phyloP scores from a whole-genome alignment of 73 alveolate genomes.

The Paramecium pentaurelia region DNA sequence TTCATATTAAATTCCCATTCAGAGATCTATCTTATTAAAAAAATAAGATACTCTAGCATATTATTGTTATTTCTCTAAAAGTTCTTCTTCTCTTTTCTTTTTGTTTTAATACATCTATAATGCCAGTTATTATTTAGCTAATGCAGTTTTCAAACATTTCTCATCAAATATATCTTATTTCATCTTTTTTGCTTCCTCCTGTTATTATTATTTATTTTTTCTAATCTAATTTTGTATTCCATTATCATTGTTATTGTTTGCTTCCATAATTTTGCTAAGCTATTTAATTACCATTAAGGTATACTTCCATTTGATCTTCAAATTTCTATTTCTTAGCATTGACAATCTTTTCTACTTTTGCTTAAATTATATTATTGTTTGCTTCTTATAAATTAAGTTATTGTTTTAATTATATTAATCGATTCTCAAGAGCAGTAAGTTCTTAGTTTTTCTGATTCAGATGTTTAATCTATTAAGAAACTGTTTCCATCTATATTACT shows the following conservation, averaged over 20 bases:
- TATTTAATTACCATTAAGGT: not conserved
- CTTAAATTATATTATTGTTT: not conserved
- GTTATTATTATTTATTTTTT: not conserved
- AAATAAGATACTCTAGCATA: not conserved
- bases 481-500: not conserved
- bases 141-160: not conserved
- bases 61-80: not conserved
- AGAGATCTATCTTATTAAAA: not conserved
- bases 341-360: not conserved
- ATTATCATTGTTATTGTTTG: not conserved
- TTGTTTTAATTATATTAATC: not conserved
- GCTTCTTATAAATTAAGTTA: not conserved
- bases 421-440: not conserved
- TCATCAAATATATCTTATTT: not conserved
- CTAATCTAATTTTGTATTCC: not conserved
- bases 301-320: not conserved
- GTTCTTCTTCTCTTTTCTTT: not conserved
- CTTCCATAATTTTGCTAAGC: not conserved
- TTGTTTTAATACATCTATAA: not conserved
- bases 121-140: not conserved
- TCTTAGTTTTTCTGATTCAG: not conserved
- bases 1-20: not conserved
- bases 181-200: not conserved
- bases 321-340: constrained; percentile 5
- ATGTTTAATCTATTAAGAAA: not conserved